phyloP scores from a whole-genome alignment of 192 early-diverging fungal genomes.

The Tieghemiomyces parasiticus region DNA sequence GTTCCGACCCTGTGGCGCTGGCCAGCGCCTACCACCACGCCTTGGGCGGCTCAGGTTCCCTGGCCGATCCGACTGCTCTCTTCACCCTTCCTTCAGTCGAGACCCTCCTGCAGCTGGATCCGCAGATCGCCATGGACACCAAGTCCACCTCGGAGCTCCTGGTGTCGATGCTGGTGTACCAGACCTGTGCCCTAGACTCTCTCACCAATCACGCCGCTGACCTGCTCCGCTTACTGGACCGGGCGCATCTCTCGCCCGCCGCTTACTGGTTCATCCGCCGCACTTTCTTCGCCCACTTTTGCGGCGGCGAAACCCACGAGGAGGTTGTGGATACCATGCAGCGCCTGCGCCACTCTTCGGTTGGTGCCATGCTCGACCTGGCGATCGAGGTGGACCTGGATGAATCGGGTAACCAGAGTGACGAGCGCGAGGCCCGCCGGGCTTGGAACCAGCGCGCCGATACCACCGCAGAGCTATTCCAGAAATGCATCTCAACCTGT shows the following conservation, averaged over 20 bases:
- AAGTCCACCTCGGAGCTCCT: constrained; percentile 41
- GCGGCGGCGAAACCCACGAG: constrained; percentile 69
- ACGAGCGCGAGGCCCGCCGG: constrained; percentile 19
- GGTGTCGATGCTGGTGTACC: constrained; percentile 51
- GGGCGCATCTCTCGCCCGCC: constrained; percentile 23
- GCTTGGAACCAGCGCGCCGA: constrained; percentile 48
- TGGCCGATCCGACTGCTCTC: neutral
- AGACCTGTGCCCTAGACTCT: constrained; percentile 44
- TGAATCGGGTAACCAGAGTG: constrained; percentile 25
- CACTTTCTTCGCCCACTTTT: constrained; percentile 78
- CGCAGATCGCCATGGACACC: constrained; percentile 22
- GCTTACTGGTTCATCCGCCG: constrained; percentile 58
- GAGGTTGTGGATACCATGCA: constrained; percentile 78
- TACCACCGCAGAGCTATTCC: constrained; percentile 45
- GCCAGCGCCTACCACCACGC: no score
- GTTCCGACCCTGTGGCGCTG: no score
- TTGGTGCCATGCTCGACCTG: constrained; percentile 79
- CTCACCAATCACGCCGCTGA: constrained; percentile 41
- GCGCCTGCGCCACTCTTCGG: constrained; percentile 34
- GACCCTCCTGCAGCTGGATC: constrained; percentile 22
- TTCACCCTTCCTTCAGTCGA: constrained; percentile 5
- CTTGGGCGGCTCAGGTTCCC: no score
- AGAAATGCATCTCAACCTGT: constrained; percentile 49
- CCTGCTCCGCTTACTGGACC: constrained; percentile 38
- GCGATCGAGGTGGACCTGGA: constrained; percentile 79